These are phyloP conservation scores for Chaetoceros muelleri DNA, from an alignment of 108 stramenopile species.

Conservation along the genomic window DNA sequence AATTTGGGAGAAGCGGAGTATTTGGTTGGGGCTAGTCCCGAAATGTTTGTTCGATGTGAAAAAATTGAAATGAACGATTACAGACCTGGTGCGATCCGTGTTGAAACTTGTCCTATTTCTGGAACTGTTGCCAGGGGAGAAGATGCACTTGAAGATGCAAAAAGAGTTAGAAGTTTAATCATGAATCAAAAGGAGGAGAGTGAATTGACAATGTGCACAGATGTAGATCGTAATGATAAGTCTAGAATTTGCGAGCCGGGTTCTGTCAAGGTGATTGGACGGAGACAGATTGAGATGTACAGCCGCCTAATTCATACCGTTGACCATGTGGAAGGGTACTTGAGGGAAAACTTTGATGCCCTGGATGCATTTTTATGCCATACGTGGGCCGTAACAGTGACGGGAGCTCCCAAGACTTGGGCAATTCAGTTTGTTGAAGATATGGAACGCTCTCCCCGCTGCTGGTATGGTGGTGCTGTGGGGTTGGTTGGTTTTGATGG, in stretches of 20 bases:
- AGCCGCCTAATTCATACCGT: conserved; percentile 96
- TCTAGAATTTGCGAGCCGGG: conserved; percentile 96
- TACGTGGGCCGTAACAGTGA: conserved; percentile 99
- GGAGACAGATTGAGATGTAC: conserved; percentile 98
- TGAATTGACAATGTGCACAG: conserved; percentile 98
- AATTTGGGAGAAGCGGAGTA: conserved; percentile 93
- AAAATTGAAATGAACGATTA: conserved; percentile 72
- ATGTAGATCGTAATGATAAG: conserved; percentile 98
- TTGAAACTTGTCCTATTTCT: conserved; percentile 98
- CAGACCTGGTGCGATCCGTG: conserved; percentile 75
- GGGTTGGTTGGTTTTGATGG: conserved; percentile 97
- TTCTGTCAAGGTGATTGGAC: conserved; percentile 93
- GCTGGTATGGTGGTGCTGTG: conserved; percentile 98
- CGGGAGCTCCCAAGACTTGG: conserved; percentile 97
- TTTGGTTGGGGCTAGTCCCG: conserved; percentile 94
- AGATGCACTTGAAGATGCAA: conserved; percentile 96
- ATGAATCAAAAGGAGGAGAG: conserved; percentile 95
- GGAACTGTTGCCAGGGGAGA: conserved; percentile 94
- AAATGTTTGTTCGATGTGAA: conserved; percentile 98
- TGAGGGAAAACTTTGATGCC: conserved; percentile 93
- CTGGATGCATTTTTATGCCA: conserved; percentile 97
- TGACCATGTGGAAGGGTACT: conserved; percentile 97
- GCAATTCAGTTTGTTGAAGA: conserved; percentile 97
- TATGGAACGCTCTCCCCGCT: conserved; percentile 85
- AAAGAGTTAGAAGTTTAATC: conserved; percentile 82